Percentiles rank a stretch among this genome's conserved stretches.
phyloP scores from a whole-genome alignment of 148 eudicot genomes.

The Hydrangea macrophylla region DNA sequence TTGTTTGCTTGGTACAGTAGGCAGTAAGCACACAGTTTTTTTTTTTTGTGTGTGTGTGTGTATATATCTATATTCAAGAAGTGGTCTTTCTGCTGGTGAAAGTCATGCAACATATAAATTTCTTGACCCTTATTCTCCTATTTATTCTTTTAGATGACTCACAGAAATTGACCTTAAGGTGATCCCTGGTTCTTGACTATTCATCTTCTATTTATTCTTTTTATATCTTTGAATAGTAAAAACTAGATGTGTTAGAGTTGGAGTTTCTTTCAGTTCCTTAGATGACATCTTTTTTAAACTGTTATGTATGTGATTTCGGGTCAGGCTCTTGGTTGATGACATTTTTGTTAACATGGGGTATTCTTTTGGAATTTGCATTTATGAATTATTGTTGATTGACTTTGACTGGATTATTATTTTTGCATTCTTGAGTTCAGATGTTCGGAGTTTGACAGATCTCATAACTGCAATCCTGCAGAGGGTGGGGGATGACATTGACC shows the following conservation, averaged over 20 bases:
- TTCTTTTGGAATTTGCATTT: neutral
- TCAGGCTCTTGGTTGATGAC: constrained; percentile 4
- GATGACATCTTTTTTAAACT: neutral
- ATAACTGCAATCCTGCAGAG: constrained; percentile 88
- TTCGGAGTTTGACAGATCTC: constrained; percentile 67
- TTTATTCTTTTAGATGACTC: neutral
- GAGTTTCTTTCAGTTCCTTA: neutral
- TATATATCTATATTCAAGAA: no score
- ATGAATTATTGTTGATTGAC: neutral
- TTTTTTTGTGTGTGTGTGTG: neutral
- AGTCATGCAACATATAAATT: neutral
- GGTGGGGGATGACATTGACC: constrained; percentile 85
- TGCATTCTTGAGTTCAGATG: constrained; percentile 41
- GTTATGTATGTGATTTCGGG: neutral
- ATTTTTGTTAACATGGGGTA: neutral
- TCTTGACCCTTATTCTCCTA: neutral
- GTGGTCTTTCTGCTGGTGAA: neutral
- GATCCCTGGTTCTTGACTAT: constrained; percentile 2
- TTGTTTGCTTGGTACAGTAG: constrained; percentile 4
- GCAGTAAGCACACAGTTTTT: neutral
- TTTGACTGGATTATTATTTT: constrained; percentile 1
- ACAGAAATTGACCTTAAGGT: neutral
- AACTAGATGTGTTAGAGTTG: neutral
- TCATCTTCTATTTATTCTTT: neutral
- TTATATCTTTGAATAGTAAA: neutral